phyloP scores from a whole-genome alignment of 495 filamentous ascomycete species.

The Penicillium chermesinum region DNA sequence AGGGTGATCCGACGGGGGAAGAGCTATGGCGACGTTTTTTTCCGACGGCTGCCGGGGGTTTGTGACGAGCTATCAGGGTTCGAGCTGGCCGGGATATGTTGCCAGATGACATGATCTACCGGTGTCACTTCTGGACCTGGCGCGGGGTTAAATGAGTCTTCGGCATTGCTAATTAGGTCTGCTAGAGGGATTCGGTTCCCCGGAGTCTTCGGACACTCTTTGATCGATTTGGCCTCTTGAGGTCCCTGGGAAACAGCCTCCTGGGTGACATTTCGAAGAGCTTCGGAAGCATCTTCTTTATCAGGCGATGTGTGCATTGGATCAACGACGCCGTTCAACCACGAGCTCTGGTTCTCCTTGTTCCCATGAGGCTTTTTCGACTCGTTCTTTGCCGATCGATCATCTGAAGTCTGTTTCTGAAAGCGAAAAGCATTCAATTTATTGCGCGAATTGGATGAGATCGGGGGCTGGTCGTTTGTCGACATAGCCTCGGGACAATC shows the following conservation, averaged over 20 bases:
- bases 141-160: constrained; percentile 45
- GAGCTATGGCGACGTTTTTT: constrained; percentile 77
- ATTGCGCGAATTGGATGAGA: constrained; percentile 51
- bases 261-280: not conserved
- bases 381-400: constrained; percentile 21
- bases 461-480: constrained; percentile 23
- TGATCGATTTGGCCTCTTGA: constrained; percentile 31
- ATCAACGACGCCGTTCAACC: constrained; percentile 38
- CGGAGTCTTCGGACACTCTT: constrained; percentile 65
- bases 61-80: constrained; percentile 35
- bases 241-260: not conserved
- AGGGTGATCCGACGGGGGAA: constrained; percentile 70
- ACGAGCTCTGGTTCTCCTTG: constrained; percentile 38
- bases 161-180: constrained; percentile 72
- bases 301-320: constrained; percentile 21
- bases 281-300: constrained; percentile 16
- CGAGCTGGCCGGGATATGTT: constrained; percentile 49
- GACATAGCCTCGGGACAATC: constrained; percentile 21
- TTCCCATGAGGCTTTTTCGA: constrained; percentile 24
- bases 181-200: constrained; percentile 67
- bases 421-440: constrained; percentile 59
- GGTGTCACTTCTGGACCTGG: constrained; percentile 50
- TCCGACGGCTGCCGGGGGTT: constrained; percentile 49
- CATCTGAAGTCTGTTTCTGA: constrained; percentile 29
- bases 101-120: constrained; percentile 71